Evolutionary conservation across 2,329 filamentous ascomycete genomes (phyloP), one percentile per base, ranked within the genome.

Genomic region (Fusarium dlaminii): DNA sequence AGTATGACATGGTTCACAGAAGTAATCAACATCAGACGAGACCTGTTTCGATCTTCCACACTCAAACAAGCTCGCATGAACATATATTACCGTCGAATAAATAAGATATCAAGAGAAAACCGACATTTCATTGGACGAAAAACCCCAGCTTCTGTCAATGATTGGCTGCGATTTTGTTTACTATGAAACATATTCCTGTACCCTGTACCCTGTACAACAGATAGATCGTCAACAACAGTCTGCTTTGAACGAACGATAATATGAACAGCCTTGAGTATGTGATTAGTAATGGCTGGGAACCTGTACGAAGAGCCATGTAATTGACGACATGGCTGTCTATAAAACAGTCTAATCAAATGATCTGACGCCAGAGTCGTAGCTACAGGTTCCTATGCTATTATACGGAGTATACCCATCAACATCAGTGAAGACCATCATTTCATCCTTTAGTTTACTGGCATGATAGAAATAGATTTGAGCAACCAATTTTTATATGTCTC

Each of bases 401-500:
- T 18, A 15, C 20, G n/a, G n/a, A n/a, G n/a, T n/a, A n/a, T n/a
- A 24, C 29, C 29, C 29, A 11, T 27, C 29, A 57, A 27, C 30
- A 27, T 29, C 18, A 22, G 32, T n/a, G 18, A 58, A 13, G 34
- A 36, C 17, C 27, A 24, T 20, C 30, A 34, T 20, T 48, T 20
- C 20, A 12, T 57, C 32, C 15, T 22, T 27, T 17, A 17, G 42
- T 42, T 29, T 22, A 17, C 15, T 14, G n/a, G 37, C 24, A 14
- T 27, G 12, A 15, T 27, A 37, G 27, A 45, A n/a, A 17, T 13
- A 24, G 29, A 27, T 15, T 14, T 45, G 37, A 30, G 30, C 13
- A 32, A 68, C 49, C 40, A 56, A 69, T 70, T 66, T 58, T 54
- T 72, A 68, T 43, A 72, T 64, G 68, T 66, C 73, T 74, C 62